Base-by-base conservation (phyloP, 164 flowering plant species). In the Aristolochia fimbriata region DNA sequence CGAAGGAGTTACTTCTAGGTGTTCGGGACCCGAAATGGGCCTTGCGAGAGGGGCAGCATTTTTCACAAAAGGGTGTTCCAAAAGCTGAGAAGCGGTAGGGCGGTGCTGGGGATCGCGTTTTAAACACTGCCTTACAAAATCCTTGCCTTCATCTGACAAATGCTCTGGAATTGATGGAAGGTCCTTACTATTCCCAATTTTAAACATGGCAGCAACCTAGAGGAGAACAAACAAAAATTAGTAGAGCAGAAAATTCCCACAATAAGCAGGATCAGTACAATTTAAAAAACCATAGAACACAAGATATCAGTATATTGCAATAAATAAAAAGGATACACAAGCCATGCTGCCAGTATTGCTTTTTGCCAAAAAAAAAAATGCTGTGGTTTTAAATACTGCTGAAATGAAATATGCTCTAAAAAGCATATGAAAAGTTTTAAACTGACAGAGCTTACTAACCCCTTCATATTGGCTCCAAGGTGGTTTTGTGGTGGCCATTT, bases 171-270 rank as follows among this genome's bases (percentile, higher is more conserved):
- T 93, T 19, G 68, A 70, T 10, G 98, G 98, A 53, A 90, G 89
- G 59, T 93, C 98, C 72, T 84, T 87, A 61, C 97, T 86, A 47
- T 92, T 92, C 61, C 96, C 98, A 73, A 89, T 84, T 75, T 92
- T 92, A 70, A 92, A 92, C 87, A 92, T 81, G 17, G 92, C 92
- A 68, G 96, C 85, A 73, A 88, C 82, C 96, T 88, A 62, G 27
- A 47, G 61, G 51, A 70, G n/a, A 74, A 65, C 50, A 74, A 17
- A 58, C 3, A 17, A 6, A n/a, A 11, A 49, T 6, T 15, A 17
- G 22, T 49, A 49, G 16, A 49, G 22, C 52, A 49, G 52, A 2
- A 37, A 37, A 10, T 37, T 37, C 8, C 12, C 43, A 37, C 43
- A 37, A 7, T 37, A 37, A 10, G 43, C 43, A 37, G 43, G 11